Percentiles rank a stretch among this genome's conserved stretches.
Evolutionary conservation across 805 yeast species (phyloP).

Genomic region (Lachancea sp.): DNA sequence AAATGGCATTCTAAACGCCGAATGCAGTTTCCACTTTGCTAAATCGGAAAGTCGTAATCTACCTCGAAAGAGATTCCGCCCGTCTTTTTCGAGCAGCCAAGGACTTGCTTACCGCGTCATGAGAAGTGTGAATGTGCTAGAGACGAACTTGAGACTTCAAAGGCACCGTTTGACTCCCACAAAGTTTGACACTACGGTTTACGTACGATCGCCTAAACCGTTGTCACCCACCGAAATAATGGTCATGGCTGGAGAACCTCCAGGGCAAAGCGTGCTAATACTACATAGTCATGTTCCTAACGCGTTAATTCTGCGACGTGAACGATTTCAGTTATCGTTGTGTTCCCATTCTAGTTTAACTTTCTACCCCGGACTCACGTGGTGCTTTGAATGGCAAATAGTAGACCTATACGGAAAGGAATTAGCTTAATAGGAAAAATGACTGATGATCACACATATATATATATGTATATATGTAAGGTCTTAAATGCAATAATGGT

Average conservation of each 20-base stretch:
- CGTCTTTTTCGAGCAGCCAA: not conserved
- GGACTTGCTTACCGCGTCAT: not conserved
- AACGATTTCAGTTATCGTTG: not conserved
- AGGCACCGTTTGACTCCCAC: not conserved
- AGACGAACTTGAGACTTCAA: slow-evolving; percentile 7
- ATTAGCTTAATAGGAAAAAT: not conserved
- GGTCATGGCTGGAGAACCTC: slow-evolving; percentile 1
- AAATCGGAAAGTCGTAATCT: not conserved
- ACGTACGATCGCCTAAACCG: not conserved
- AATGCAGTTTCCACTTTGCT: not conserved
- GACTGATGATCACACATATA: slow-evolving; percentile 1
- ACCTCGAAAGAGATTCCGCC: not conserved
- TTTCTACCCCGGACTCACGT: slow-evolving; percentile 6
- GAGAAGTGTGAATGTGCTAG: slow-evolving; percentile 3
- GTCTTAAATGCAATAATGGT: slow-evolving; percentile 4
- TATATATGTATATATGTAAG: slow-evolving; percentile 2
- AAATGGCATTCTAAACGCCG: not conserved
- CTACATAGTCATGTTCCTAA: not conserved
- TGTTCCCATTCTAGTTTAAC: slow-evolving; percentile 3
- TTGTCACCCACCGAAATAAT: slow-evolving; percentile 5
- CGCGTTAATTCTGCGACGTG: not conserved
- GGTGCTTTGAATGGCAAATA: slow-evolving; percentile 8
- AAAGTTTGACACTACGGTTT: slow-evolving; percentile 1
- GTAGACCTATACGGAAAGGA: not conserved
- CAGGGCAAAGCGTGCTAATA: not conserved